Conservation (phyloP, 2,329 filamentous ascomycete genomes). For the Pseudocercospora fijiensis region DNA sequence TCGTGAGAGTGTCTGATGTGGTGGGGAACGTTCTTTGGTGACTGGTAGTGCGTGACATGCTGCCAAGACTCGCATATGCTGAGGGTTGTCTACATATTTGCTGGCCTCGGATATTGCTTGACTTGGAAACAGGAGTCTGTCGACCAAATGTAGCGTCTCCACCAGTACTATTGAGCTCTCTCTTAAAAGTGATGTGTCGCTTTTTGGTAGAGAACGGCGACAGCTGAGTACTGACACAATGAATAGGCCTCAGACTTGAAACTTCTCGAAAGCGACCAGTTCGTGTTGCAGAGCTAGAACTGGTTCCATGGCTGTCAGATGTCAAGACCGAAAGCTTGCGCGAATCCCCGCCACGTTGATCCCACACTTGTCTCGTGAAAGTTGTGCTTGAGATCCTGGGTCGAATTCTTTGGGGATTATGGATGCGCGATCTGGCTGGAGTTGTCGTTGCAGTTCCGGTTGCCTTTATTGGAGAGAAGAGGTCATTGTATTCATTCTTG, state of each 20-base stretch:
- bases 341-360: neutral
- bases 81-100: neutral
- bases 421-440: conserved; percentile 11
- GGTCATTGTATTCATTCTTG: conserved; percentile 33
- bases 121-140: neutral
- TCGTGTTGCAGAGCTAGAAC: conserved; percentile 4
- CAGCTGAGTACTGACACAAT: conserved; percentile 6
- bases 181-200: conserved; percentile 22
- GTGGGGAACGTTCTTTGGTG: neutral
- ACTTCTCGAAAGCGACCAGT: neutral
- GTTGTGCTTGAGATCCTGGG: conserved; percentile 40
- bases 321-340: conserved; percentile 4
- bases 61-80: neutral
- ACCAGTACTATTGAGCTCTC: neutral
- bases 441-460: conserved; percentile 10
- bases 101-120: neutral
- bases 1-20: neutral
- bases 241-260: conserved; percentile 7
- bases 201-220: conserved; percentile 16
- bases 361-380: conserved; percentile 27
- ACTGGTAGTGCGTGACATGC: neutral
- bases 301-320: conserved; percentile 16
- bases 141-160: conserved; percentile 17
- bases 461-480: conserved; percentile 40
- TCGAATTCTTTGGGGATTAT: conserved; percentile 28